Percentiles rank a stretch among this genome's conserved stretches.
Evolutionary conservation across 2,329 filamentous ascomycete species (phyloP).

Genomic region (Paecilomyces sp.): DNA sequence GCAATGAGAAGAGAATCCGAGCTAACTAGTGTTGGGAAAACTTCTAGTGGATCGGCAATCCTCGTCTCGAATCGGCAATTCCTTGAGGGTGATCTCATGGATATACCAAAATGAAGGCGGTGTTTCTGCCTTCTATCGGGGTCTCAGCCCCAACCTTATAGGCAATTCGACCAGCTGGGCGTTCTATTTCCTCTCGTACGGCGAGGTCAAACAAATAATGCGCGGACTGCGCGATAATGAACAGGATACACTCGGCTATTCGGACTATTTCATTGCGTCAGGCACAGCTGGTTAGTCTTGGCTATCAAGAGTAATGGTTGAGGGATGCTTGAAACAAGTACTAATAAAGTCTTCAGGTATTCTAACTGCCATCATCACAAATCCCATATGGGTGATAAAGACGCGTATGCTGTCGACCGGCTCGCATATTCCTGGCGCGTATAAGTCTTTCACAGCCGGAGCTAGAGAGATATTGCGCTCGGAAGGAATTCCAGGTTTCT

Average conservation of each 20-base stretch:
- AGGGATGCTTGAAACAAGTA: neutral
- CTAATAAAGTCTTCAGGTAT: conserved; percentile 46
- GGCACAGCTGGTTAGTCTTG: conserved; percentile 47
- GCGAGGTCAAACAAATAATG: conserved; percentile 52
- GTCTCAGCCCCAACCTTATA: conserved; percentile 80
- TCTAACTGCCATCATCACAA: conserved; percentile 74
- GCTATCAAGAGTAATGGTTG: neutral
- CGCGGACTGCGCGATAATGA: conserved; percentile 29
- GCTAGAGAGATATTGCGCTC: conserved; percentile 56
- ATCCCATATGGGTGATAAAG: conserved; percentile 97
- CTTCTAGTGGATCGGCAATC: conserved; percentile 46
- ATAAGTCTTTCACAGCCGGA: conserved; percentile 69
- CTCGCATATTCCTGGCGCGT: conserved; percentile 65
- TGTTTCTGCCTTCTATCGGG: conserved; percentile 72
- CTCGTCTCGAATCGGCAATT: conserved; percentile 45
- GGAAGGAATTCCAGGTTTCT: conserved; percentile 76
- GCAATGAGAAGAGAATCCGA: too few species aligned
- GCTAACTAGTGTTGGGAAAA: neutral
- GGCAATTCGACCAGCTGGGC: conserved; percentile 90
- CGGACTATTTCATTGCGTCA: conserved; percentile 76
- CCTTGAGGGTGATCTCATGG: conserved; percentile 45
- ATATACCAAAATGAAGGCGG: conserved; percentile 50
- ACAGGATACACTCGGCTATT: conserved; percentile 43
- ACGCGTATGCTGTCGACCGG: conserved; percentile 92
- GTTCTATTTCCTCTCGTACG: conserved; percentile 77